A percentile compares a stretch with the other conserved stretches of the same genome.
phyloP scores from a whole-genome alignment of 2,329 filamentous ascomycete genomes.

The Trichoderma sp. region DNA sequence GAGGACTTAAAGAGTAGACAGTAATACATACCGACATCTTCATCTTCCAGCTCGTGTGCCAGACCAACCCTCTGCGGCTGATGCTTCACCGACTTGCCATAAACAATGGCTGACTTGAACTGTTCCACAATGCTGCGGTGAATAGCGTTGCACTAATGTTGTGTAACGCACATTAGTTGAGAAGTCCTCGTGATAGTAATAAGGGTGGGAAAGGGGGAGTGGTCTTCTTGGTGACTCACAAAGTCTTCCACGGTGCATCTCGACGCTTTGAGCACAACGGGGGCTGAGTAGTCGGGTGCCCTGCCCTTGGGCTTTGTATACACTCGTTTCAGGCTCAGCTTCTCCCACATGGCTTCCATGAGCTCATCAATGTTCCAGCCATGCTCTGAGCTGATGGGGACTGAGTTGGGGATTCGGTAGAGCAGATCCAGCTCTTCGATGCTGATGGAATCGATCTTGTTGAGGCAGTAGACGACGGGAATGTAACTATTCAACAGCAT shows the following conservation, averaged over 20 bases:
- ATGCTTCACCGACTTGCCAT: conserved; percentile 97
- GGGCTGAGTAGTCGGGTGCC: conserved; percentile 85
- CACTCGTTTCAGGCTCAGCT: conserved; percentile 83
- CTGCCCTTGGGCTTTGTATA: conserved; percentile 99
- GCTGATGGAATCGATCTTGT: conserved; percentile 98
- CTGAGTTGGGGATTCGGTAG: conserved; percentile 94
- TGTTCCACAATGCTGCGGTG: conserved; percentile 94
- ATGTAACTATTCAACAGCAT: conserved; percentile 68
- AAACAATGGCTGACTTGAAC: conserved; percentile 93
- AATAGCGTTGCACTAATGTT: conserved; percentile 82
- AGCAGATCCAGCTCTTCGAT: conserved; percentile 96
- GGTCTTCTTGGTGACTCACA: conserved; percentile 55
- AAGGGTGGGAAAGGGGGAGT: not conserved
- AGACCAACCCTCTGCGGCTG: conserved; percentile 95
- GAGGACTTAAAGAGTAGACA: conserved; percentile 1
- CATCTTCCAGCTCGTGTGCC: conserved; percentile 85
- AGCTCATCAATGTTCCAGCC: conserved; percentile 98
- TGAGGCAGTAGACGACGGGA: conserved; percentile 97
- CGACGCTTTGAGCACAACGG: conserved; percentile 80
- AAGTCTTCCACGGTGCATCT: conserved; percentile 95
- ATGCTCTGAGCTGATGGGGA: conserved; percentile 94
- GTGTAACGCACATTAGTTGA: conserved; percentile 38
- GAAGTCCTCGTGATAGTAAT: not conserved
- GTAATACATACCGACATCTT: conserved; percentile 83
- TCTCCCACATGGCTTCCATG: conserved; percentile 98